Conservation (phyloP, 2,329 filamentous ascomycete species). For the Penicillium sp. region DNA sequence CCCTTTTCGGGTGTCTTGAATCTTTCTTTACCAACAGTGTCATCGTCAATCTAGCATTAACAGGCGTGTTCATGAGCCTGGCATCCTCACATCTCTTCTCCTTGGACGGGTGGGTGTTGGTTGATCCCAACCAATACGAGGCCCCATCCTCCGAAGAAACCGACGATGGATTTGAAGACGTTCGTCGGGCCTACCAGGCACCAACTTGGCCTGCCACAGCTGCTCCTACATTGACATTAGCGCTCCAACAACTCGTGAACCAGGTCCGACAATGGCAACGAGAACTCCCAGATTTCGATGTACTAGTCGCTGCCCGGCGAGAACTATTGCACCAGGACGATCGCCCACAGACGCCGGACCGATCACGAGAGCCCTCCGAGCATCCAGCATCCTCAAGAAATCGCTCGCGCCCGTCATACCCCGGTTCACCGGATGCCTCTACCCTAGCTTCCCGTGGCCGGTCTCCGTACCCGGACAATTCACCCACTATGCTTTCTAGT, state of each 20-base stretch:
- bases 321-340: constrained; percentile 40
- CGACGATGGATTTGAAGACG: constrained; percentile 35
- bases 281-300: constrained; percentile 69
- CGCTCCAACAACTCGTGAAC: constrained; percentile 61
- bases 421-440: constrained; percentile 22
- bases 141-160: constrained; percentile 8
- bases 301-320: constrained; percentile 63
- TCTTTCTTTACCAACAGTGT: constrained; percentile 88
- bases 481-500: constrained; percentile 13
- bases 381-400: constrained; percentile 23
- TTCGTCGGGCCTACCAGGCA: constrained; percentile 43
- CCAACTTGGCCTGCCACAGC: constrained; percentile 51
- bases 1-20: constrained; percentile 61
- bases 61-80: constrained; percentile 77
- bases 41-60: constrained; percentile 85
- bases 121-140: constrained; percentile 65
- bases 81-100: constrained; percentile 81
- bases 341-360: constrained; percentile 17
- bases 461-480: constrained; percentile 15
- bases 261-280: constrained; percentile 63
- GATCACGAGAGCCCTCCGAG: constrained; percentile 26
- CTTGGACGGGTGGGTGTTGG: constrained; percentile 86
- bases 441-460: constrained; percentile 18
- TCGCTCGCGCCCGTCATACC: constrained; percentile 19
- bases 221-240: constrained; percentile 50